A percentile compares a stretch with the other conserved stretches of the same genome.
These are phyloP conservation scores for Darksidea phi DNA, from an alignment of 495 filamentous ascomycete species.

Conservation along the genomic window DNA sequence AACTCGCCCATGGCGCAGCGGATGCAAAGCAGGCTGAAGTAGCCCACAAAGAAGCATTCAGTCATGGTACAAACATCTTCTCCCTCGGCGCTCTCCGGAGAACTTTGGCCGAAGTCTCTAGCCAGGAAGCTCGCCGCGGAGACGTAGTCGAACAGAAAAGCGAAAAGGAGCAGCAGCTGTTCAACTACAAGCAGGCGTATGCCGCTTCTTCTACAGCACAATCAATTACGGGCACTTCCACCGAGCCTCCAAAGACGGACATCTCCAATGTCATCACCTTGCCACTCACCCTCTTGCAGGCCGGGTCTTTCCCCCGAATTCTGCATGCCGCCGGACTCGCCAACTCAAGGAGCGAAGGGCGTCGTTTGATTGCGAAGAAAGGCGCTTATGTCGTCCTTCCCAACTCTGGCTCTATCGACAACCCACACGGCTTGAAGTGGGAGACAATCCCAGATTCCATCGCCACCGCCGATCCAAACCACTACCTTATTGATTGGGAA, in stretches of 20 bases:
- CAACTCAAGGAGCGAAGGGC: constrained; percentile 62
- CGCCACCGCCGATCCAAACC: constrained; percentile 14
- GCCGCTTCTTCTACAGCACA: not conserved
- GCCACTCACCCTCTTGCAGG: constrained; percentile 14
- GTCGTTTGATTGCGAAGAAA: constrained; percentile 57
- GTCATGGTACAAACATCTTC: constrained; percentile 16
- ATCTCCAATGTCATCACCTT: constrained; percentile 2
- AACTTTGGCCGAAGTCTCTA: not conserved
- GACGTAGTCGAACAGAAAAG: not conserved
- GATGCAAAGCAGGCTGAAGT: constrained; percentile 26
- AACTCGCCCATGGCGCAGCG: constrained; percentile 67
- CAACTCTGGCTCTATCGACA: constrained; percentile 53
- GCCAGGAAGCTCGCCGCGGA: not conserved
- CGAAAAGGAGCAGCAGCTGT: not conserved
- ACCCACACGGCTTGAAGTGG: constrained; percentile 55
- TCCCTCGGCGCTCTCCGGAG: constrained; percentile 26
- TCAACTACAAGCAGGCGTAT: constrained; percentile 8
- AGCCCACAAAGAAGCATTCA: constrained; percentile 31
- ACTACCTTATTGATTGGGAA: constrained; percentile 23
- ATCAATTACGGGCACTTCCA: not conserved
- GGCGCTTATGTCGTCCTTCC: constrained; percentile 67
- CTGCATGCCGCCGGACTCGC: constrained; percentile 69
- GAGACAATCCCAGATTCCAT: constrained; percentile 44
- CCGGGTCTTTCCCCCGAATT: constrained; percentile 54
- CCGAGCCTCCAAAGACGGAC: not conserved